Evolutionary conservation across 108 stramenopile species (phyloP), one percentile per base, ranked within the genome.

Genomic region (Cyclostephanos tholiformis): DNA sequence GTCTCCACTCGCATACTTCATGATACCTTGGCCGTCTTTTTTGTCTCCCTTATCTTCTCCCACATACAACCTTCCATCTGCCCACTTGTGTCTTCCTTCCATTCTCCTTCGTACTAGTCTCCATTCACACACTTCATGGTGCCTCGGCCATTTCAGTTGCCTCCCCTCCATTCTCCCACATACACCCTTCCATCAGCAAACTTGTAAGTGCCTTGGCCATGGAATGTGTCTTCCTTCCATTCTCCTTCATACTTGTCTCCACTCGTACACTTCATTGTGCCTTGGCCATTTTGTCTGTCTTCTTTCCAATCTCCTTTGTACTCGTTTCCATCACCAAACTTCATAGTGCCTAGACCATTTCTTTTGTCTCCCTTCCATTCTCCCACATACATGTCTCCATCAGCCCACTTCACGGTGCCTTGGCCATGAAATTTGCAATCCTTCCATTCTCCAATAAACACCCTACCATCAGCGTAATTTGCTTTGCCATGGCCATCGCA

Each of bases 381-480:
- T 4, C 53, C 53, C 2, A 41, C 44, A 39, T 70, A 70, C 12
- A 70, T 56, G 17, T 58, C 30, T 11, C 41, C 69, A 39, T 65
- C 75, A 4, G 74, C 51, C 29, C 51, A 77, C 29, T 44, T 74
- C 48, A 62, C 38, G 23, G 58, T 84, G 23, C 84, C 84, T 27
- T 69, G 26, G 22, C 84, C 84, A 39, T 82, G 55, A 27, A 73
- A 64, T 69, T 82, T 82, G 55, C 72, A 63, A 49, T 65, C 39
- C 57, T 43, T 41, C 77, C 77, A 84, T 35, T 74, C 44, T 32
- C 82, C 82, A 2, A 56, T 63, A 51, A 77, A 82, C 29, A 61
- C 70, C 49, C 72, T 71, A 1, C 76, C 80, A 19, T 64, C 65
- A 30, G 76, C 60, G n/a, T n/a, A n/a, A n/a, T n/a, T n/a, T n/a